Base-by-base conservation (phyloP, 2,329 filamentous ascomycete species). In the Pestalotiopsis sp. region DNA sequence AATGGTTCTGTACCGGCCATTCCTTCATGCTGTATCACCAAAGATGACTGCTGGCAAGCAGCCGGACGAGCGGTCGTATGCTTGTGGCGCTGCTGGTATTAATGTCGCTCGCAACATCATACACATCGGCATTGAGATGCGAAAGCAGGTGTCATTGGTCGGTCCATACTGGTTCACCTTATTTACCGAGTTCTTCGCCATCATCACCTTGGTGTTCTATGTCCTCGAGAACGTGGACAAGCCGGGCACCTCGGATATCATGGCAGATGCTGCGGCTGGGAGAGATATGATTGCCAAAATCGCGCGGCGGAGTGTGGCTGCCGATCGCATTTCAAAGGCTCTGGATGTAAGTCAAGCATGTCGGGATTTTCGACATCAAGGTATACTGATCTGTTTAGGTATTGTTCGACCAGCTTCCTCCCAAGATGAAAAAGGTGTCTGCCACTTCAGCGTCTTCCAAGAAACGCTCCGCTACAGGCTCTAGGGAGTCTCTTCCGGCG, bases 161-260 rank as follows among this genome's bases (percentile, higher is more conserved):
- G 93, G 93, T 0, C 92, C 93, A 0, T 95, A 94, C 79, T 96
- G 93, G 93, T 95, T 95, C 76, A 92, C 93, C 73, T 89, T 95
- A 77, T 95, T 94, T 76, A 94, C 92, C 2, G 92, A 93, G 17
- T 95, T 94, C 80, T 95, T 94, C 76, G 91, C 92, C 14, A 92
- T 95, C 39, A 83, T 96, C 39, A 93, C 93, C 0, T 83, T 96
- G 60, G 85, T 95, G 1, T 96, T 93, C 76, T 95, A 92, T 76
- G 91, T 92, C 0, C 83, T 94, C 14, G 93, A 95, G 77, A 95
- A 95, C 72, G 92, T 92, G 1, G 89, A 93, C 70, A 93, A 92
- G 75, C 83, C 87, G 4, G 92, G 91, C 1, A 91, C 91, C 5
- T 87, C 91, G 65, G 94, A 97, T 70, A 92, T 98, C 25, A 83